These are phyloP conservation scores for Mucor ambiguus DNA, from an alignment of 371 early-diverging fungal species.

Conservation along the genomic window DNA sequence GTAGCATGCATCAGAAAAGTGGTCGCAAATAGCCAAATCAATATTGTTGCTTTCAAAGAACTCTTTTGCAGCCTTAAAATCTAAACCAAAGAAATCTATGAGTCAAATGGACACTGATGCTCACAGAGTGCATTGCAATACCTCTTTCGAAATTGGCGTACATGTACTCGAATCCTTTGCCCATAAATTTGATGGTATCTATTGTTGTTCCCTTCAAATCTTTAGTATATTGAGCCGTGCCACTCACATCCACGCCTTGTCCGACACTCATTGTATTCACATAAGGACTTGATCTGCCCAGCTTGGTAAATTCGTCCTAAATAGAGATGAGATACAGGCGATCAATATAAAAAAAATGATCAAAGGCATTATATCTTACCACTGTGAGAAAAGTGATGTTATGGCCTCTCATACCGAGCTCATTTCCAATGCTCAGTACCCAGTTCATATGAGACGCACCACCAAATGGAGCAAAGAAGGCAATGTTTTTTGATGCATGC, in stretches of 20 bases:
- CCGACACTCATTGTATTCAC: conserved; percentile 7
- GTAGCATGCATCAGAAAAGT: conserved; percentile 12
- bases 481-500: conserved; percentile 1
- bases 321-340: neutral
- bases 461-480: neutral
- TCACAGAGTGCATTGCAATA: neutral
- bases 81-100: neutral
- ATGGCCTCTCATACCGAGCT: conserved; percentile 8
- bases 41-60: neutral
- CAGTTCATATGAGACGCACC: conserved; percentile 12
- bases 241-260: neutral
- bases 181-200: neutral
- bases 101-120: neutral
- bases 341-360: neutral
- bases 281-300: neutral
- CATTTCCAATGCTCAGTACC: conserved; percentile 7
- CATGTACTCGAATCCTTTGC: neutral
- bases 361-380: neutral
- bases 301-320: neutral
- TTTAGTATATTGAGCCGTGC: neutral
- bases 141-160: conserved; percentile 5
- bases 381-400: conserved; percentile 12
- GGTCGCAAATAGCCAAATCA: conserved; percentile 15
- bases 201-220: neutral
- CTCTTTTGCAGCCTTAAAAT: neutral